Conservation (phyloP, 306 rosid genomes). For the Ochetophila trinervis region DNA sequence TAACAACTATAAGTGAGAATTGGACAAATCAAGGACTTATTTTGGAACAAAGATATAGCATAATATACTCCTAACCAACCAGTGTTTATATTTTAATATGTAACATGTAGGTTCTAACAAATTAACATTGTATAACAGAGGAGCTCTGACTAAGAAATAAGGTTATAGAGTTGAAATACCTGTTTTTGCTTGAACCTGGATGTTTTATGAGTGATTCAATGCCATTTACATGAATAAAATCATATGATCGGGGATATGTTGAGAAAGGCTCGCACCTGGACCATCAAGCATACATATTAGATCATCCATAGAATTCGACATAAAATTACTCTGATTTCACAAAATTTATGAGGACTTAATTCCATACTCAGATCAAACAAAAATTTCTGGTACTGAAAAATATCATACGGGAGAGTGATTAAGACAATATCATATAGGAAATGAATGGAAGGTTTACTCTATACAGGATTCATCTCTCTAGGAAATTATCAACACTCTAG, state of each 20-base stretch:
- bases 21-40: not conserved
- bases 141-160: constrained; percentile 5
- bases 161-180: constrained; percentile 38
- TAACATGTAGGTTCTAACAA: too few species aligned
- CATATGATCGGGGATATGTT: constrained; percentile 92
- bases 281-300: constrained; percentile 29
- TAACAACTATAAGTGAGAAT: not conserved
- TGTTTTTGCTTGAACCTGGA: constrained; percentile 60
- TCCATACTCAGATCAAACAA: not conserved
- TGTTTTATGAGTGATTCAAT: constrained; percentile 78
- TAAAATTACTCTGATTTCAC: constrained; percentile 8
- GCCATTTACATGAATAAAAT: constrained; percentile 71
- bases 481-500: not conserved
- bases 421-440: not conserved
- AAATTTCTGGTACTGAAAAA: constrained; percentile 4
- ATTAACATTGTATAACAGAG: too few species aligned
- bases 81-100: too few species aligned
- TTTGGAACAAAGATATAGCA: not conserved
- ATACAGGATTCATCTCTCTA: not conserved
- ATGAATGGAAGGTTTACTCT: not conserved
- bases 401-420: not conserved
- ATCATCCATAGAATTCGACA: constrained; percentile 16
- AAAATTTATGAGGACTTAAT: not conserved
- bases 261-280: constrained; percentile 99
- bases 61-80: not conserved